Percentiles rank a stretch among this genome's conserved stretches.
Conservation (phyloP, 257 asterid genomes). For the Primulina eburnea region DNA sequence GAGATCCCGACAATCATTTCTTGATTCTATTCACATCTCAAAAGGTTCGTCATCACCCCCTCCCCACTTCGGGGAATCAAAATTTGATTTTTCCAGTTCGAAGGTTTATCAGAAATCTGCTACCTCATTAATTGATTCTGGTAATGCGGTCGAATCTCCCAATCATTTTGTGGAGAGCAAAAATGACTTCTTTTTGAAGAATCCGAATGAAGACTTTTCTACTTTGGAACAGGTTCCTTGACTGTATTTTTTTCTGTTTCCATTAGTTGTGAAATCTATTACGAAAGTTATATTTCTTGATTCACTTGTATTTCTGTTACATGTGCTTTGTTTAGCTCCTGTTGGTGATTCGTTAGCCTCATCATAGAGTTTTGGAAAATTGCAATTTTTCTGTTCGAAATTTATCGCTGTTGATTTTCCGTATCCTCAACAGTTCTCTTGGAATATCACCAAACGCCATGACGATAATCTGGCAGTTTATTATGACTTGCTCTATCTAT, state of each 20-base stretch:
- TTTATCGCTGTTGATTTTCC: too few species aligned
- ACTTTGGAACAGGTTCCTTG: constrained; percentile 85
- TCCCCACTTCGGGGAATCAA: constrained; percentile 34
- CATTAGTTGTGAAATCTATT: background rate
- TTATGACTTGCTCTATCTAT: too few species aligned
- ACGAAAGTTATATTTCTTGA: background rate
- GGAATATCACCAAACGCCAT: too few species aligned
- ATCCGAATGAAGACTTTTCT: constrained; percentile 85
- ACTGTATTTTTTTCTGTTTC: constrained; percentile 10
- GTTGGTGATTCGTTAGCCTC: too few species aligned
- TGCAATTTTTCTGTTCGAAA: too few species aligned
- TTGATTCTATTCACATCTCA: constrained; percentile 72
- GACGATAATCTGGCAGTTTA: too few species aligned
- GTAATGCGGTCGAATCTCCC: constrained; percentile 44
- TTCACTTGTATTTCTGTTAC: background rate
- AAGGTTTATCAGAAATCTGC: constrained; percentile 36
- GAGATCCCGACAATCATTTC: constrained; percentile 91
- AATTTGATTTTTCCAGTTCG: constrained; percentile 45
- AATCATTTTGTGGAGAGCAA: constrained; percentile 43
- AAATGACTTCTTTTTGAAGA: constrained; percentile 46
- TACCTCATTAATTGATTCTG: constrained; percentile 38
- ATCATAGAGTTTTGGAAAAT: too few species aligned
- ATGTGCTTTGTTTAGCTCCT: too few species aligned
- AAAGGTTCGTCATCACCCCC: constrained; percentile 54
- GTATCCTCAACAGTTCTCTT: too few species aligned